Conservation (phyloP, 2,329 filamentous ascomycete species). For the Colletotrichum godetiae region DNA sequence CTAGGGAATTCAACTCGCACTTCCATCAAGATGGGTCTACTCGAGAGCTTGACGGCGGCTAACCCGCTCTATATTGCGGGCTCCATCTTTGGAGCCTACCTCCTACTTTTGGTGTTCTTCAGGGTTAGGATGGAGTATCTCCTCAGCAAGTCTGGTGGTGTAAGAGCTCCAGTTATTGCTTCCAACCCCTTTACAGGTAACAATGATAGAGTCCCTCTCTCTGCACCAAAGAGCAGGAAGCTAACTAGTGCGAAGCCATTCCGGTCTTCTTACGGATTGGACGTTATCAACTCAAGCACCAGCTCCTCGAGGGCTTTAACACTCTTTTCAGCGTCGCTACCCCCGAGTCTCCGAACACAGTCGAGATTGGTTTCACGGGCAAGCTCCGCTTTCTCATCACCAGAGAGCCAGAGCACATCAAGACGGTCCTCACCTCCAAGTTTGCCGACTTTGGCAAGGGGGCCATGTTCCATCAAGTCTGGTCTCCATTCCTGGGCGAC, state of each 20-base stretch:
- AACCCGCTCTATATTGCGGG: slow-evolving; percentile 25
- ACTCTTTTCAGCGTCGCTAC: slow-evolving; percentile 43
- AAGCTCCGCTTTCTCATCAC: slow-evolving; percentile 56
- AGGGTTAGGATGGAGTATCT: slow-evolving; percentile 17
- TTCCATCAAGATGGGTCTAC: slow-evolving; percentile 19
- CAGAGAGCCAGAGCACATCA: slow-evolving; percentile 62
- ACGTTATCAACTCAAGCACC: slow-evolving; percentile 38
- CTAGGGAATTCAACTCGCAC: neutral
- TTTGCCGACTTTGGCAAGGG: slow-evolving; percentile 67
- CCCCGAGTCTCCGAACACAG: slow-evolving; percentile 47
- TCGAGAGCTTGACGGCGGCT: slow-evolving; percentile 16
- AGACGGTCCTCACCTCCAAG: slow-evolving; percentile 58
- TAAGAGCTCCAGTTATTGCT: slow-evolving; percentile 33
- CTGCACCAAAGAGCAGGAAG: neutral
- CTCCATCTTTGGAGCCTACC: slow-evolving; percentile 9
- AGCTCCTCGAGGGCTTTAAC: slow-evolving; percentile 46
- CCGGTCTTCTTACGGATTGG: slow-evolving; percentile 32
- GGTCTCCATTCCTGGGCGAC: slow-evolving; percentile 62
- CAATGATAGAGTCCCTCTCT: neutral
- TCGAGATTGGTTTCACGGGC: slow-evolving; percentile 49
- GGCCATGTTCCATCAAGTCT: slow-evolving; percentile 51
- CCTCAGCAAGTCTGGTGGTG: slow-evolving; percentile 26
- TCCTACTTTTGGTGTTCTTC: slow-evolving; percentile 25
- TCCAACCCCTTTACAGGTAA: slow-evolving; percentile 36
- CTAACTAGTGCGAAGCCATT: slow-evolving; percentile 21